Evolutionary conservation across 192 early-diverging fungal species (phyloP).

Genomic region (Lunasporangiospora selenospora): DNA sequence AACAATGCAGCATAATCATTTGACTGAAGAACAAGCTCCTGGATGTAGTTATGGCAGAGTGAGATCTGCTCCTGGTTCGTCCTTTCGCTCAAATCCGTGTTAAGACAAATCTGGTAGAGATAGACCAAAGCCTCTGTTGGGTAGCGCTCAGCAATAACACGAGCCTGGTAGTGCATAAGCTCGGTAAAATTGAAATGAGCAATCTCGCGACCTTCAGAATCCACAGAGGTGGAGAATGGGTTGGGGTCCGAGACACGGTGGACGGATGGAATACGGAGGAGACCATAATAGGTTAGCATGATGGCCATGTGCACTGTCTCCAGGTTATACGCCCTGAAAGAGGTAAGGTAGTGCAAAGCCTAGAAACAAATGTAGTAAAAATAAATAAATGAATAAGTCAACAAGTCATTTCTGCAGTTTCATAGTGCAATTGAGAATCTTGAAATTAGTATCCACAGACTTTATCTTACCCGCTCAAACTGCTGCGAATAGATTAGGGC

Average conservation of each 20-base stretch:
- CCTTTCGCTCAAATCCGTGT: slow-evolving; percentile 44
- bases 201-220: slow-evolving; percentile 45
- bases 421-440: not conserved
- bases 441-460: too few relatives aligned
- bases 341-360: slow-evolving; percentile 78
- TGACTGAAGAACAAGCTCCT: slow-evolving; percentile 67
- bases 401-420: not conserved
- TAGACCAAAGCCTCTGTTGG: slow-evolving; percentile 68
- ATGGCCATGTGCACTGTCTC: slow-evolving; percentile 96
- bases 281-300: slow-evolving; percentile 77
- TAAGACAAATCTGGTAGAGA: slow-evolving; percentile 64
- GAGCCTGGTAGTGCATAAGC: slow-evolving; percentile 29
- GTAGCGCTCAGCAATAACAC: slow-evolving; percentile 44
- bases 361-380: slow-evolving; percentile 4
- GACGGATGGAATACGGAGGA: slow-evolving; percentile 72
- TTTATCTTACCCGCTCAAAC: slow-evolving; percentile 79
- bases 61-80: slow-evolving; percentile 58
- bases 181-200: slow-evolving; percentile 42
- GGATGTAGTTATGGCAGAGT: slow-evolving; percentile 58
- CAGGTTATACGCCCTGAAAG: slow-evolving; percentile 62
- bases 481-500: slow-evolving; percentile 88
- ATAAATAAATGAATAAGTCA: not conserved
- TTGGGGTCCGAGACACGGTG: slow-evolving; percentile 51
- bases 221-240: slow-evolving; percentile 28
- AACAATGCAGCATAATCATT: slow-evolving; percentile 64